These are phyloP conservation scores for Talaromyces atroroseus DNA, from an alignment of 2,329 filamentous ascomycete species.

Conservation along the genomic window DNA sequence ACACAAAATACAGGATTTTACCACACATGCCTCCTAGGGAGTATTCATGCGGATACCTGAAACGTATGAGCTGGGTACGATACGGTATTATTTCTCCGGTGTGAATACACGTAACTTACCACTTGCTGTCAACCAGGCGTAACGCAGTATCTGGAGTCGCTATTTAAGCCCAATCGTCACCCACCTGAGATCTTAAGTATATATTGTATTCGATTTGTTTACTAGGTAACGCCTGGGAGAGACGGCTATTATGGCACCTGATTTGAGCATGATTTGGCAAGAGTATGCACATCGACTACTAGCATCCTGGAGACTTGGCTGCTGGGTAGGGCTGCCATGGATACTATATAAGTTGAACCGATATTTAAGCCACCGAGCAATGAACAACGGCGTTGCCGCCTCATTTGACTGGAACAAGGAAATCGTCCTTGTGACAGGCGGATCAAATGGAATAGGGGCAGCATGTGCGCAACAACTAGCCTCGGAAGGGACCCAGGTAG, in stretches of 20 bases:
- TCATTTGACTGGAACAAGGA: slow-evolving; percentile 4
- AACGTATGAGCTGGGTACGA: no score
- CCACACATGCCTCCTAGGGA: no score
- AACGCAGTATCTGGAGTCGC: no score
- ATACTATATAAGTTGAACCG: background rate
- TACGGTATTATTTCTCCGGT: no score
- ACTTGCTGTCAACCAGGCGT: no score
- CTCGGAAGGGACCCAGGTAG: background rate
- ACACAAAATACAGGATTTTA: no score
- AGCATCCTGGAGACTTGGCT: background rate
- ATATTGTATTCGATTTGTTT: no score
- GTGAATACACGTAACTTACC: no score
- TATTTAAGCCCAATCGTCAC: no score
- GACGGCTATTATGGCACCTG: background rate
- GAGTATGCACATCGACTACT: background rate
- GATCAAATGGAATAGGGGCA: slow-evolving; percentile 7
- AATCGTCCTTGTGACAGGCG: slow-evolving; percentile 3
- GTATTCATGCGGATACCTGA: no score
- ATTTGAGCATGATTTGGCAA: background rate
- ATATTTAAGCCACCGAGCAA: background rate
- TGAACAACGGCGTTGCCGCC: background rate
- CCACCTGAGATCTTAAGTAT: no score
- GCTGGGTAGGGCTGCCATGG: slow-evolving; percentile 1
- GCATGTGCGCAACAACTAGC: background rate
- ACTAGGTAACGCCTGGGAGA: no score